Evolutionary conservation across 495 filamentous ascomycete species (phyloP).

Genomic region (Aspergillus heteromorphus): DNA sequence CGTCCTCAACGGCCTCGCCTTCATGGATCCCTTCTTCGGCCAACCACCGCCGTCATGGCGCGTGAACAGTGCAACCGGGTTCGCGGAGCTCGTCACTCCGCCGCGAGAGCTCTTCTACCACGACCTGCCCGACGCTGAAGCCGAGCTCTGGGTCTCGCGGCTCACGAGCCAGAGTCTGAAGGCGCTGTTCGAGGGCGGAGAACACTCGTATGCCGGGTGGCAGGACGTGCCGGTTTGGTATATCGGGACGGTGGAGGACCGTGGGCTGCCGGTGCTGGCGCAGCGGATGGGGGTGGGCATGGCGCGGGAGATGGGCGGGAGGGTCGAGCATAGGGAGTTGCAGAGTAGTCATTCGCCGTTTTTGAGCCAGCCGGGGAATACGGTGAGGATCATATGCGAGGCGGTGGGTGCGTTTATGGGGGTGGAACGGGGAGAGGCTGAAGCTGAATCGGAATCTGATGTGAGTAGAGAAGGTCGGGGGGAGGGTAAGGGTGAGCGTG

Average conservation of each 20-base stretch:
- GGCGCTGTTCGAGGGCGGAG: conserved; percentile 28
- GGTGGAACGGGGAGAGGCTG: not conserved
- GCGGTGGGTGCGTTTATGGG: conserved; percentile 23
- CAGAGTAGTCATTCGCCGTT: conserved; percentile 31
- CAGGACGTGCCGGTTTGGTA: conserved; percentile 28
- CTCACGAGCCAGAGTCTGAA: conserved; percentile 27
- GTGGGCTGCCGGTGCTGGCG: conserved; percentile 25
- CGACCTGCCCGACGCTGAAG: conserved; percentile 24
- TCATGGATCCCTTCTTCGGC: conserved; percentile 29
- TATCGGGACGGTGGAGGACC: conserved; percentile 28
- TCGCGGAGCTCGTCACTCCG: conserved; percentile 22
- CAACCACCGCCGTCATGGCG: conserved; percentile 22
- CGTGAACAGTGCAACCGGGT: conserved; percentile 20
- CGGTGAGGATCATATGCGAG: conserved; percentile 21
- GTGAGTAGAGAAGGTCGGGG: no score
- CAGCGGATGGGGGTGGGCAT: conserved; percentile 29
- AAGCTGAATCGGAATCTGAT: no score
- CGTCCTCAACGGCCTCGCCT: conserved; percentile 17
- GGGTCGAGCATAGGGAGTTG: conserved; percentile 26
- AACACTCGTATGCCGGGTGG: conserved; percentile 29
- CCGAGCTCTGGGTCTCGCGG: conserved; percentile 18
- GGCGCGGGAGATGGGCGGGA: conserved; percentile 24
- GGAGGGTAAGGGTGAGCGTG: not conserved
- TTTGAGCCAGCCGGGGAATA: conserved; percentile 26
- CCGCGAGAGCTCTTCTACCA: conserved; percentile 31